phyloP scores from a whole-genome alignment of 2,329 filamentous ascomycete species.

The Chalaropsis thielavioides region DNA sequence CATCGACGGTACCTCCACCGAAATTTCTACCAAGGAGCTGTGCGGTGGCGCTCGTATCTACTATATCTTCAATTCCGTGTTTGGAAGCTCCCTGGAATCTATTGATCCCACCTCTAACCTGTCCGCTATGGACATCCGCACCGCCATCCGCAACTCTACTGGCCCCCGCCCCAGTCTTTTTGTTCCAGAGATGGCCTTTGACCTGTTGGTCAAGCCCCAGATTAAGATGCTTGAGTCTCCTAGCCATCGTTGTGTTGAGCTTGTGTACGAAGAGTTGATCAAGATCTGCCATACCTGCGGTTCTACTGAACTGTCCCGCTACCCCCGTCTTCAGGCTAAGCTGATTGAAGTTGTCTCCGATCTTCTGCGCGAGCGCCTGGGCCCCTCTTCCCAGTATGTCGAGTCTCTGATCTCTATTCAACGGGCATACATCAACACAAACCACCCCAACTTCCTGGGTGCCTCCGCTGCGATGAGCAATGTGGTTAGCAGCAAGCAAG shows the following conservation, averaged over 20 bases:
- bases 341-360: slow-evolving; percentile 97
- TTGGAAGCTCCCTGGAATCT: slow-evolving; percentile 87
- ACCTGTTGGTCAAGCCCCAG: slow-evolving; percentile 92
- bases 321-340: slow-evolving; percentile 85
- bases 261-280: slow-evolving; percentile 97
- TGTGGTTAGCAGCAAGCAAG: slow-evolving; percentile 87
- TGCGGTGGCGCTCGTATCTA: slow-evolving; percentile 92
- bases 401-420: slow-evolving; percentile 96
- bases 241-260: slow-evolving; percentile 89
- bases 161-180: slow-evolving; percentile 91
- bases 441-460: slow-evolving; percentile 95
- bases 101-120: slow-evolving; percentile 95
- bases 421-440: slow-evolving; percentile 97
- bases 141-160: slow-evolving; percentile 94
- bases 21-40: slow-evolving; percentile 96
- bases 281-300: slow-evolving; percentile 99
- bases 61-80: slow-evolving; percentile 98
- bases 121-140: slow-evolving; percentile 86
- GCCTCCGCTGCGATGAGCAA: slow-evolving; percentile 95
- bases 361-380: slow-evolving; percentile 77
- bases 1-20: slow-evolving; percentile 94
- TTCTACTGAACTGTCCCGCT: slow-evolving; percentile 81
- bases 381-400: slow-evolving; percentile 78
- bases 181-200: slow-evolving; percentile 93
- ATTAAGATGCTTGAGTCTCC: slow-evolving; percentile 94